Percentiles rank a stretch among this genome's conserved stretches.
Evolutionary conservation across 495 filamentous ascomycete genomes (phyloP).

Genomic region (Daldinia concentrica): DNA sequence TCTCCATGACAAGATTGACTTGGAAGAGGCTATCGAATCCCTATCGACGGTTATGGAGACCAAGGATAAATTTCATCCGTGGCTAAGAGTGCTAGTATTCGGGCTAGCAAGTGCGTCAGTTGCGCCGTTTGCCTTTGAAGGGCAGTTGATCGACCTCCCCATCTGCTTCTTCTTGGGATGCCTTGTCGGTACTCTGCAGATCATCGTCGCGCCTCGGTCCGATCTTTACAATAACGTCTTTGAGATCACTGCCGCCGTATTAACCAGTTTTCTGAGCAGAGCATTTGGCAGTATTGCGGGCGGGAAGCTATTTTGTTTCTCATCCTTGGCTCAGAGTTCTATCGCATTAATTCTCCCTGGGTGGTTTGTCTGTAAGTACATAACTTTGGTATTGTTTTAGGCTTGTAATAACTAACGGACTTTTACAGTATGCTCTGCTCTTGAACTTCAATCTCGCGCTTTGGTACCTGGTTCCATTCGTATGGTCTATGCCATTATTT

Average conservation of each 20-base stretch:
- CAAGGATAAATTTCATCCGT: conserved; percentile 70
- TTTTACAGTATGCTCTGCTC: conserved; percentile 67
- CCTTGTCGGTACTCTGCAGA: conserved; percentile 81
- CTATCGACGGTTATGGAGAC: conserved; percentile 72
- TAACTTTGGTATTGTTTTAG: not conserved
- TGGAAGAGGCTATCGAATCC: conserved; percentile 80
- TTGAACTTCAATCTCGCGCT: conserved; percentile 87
- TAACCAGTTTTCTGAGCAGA: conserved; percentile 89
- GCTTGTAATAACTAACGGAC: conserved; percentile 19
- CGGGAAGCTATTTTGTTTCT: conserved; percentile 85
- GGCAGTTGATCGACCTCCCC: conserved; percentile 86
- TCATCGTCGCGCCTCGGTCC: conserved; percentile 79
- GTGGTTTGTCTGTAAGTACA: conserved; percentile 70
- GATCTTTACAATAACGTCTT: conserved; percentile 89
- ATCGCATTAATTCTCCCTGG: conserved; percentile 94
- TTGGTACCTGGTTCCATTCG: conserved; percentile 92
- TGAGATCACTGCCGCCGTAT: conserved; percentile 84
- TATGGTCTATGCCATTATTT: conserved; percentile 96
- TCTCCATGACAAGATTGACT: conserved; percentile 84
- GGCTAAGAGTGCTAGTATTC: conserved; percentile 82
- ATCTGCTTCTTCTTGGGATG: conserved; percentile 86
- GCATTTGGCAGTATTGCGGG: conserved; percentile 84
- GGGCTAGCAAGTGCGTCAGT: conserved; percentile 79
- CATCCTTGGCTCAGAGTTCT: conserved; percentile 85
- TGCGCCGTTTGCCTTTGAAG: conserved; percentile 93